phyloP scores from a whole-genome alignment of 2,329 filamentous ascomycete species.

The Fusarium algeriense region DNA sequence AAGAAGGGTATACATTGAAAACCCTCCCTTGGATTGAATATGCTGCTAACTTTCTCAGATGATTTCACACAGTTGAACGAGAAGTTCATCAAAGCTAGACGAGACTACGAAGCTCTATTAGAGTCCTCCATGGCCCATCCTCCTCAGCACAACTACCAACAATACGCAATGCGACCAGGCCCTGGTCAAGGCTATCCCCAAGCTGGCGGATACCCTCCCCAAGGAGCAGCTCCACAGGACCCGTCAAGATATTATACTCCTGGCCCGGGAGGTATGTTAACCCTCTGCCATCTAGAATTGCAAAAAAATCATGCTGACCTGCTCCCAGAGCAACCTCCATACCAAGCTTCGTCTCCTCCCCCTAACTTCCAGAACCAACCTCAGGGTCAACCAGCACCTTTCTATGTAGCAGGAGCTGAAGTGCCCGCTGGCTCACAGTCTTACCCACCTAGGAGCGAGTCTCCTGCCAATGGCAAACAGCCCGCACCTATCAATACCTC shows the following conservation, averaged over 20 bases:
- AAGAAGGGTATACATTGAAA: slow-evolving; percentile 77
- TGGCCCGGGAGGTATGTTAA: slow-evolving; percentile 55
- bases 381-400: slow-evolving; percentile 66
- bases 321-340: slow-evolving; percentile 58
- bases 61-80: slow-evolving; percentile 99
- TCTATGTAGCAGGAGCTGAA: slow-evolving; percentile 73
- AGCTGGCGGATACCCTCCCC: slow-evolving; percentile 56
- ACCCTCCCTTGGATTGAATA: not conserved
- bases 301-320: slow-evolving; percentile 25
- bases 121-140: slow-evolving; percentile 97
- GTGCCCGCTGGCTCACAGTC: slow-evolving; percentile 61
- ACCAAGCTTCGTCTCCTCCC: slow-evolving; percentile 62
- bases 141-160: slow-evolving; percentile 81
- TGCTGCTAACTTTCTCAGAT: slow-evolving; percentile 54
- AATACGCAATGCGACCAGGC: slow-evolving; percentile 70
- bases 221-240: slow-evolving; percentile 65
- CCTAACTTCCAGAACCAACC: slow-evolving; percentile 68
- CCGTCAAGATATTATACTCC: slow-evolving; percentile 78
- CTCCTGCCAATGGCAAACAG: slow-evolving; percentile 62
- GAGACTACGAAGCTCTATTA: slow-evolving; percentile 95
- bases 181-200: slow-evolving; percentile 61
- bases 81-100: slow-evolving; percentile 98
- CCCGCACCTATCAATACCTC: slow-evolving; percentile 65
- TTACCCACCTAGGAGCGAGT: slow-evolving; percentile 66
- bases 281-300: not conserved